Evolutionary conservation across 768 basidiomycete species (phyloP).

Genomic region (Leccinum broughii): DNA sequence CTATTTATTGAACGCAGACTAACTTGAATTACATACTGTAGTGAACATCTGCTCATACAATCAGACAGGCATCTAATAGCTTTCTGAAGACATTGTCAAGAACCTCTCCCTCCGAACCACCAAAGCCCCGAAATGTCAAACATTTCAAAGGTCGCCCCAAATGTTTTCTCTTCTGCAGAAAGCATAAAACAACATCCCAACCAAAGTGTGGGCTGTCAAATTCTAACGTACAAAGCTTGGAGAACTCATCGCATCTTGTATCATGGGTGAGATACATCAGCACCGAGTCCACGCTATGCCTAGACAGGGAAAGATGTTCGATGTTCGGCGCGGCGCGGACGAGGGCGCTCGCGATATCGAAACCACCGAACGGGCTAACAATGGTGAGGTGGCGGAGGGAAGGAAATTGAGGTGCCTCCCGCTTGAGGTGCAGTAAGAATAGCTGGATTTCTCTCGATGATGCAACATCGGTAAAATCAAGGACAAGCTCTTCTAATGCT

Average conservation of each 20-base stretch:
- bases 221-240: constrained; percentile 16
- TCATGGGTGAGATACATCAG: constrained; percentile 34
- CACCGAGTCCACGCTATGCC: constrained; percentile 24
- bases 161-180: constrained; percentile 26
- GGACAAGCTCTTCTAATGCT: constrained; percentile 23
- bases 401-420: constrained; percentile 27
- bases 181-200: constrained; percentile 30
- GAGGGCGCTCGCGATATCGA: constrained; percentile 24
- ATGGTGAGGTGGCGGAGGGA: constrained; percentile 25
- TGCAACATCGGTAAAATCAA: constrained; percentile 28
- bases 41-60: constrained; percentile 10
- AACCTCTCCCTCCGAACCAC: constrained; percentile 16
- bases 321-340: constrained; percentile 28
- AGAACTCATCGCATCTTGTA: constrained; percentile 29
- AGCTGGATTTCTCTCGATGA: constrained; percentile 31
- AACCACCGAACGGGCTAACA: constrained; percentile 26
- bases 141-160: constrained; percentile 19
- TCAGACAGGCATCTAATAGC: constrained; percentile 24
- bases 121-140: constrained; percentile 26
- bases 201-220: constrained; percentile 30
- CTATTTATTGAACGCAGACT: neutral
- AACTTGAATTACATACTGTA: neutral
- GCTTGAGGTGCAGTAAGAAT: constrained; percentile 30
- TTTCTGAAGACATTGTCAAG: constrained; percentile 23
- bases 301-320: constrained; percentile 27